These are phyloP conservation scores for Fusarium stilboides DNA, from an alignment of 2,329 filamentous ascomycete genomes.

Conservation along the genomic window DNA sequence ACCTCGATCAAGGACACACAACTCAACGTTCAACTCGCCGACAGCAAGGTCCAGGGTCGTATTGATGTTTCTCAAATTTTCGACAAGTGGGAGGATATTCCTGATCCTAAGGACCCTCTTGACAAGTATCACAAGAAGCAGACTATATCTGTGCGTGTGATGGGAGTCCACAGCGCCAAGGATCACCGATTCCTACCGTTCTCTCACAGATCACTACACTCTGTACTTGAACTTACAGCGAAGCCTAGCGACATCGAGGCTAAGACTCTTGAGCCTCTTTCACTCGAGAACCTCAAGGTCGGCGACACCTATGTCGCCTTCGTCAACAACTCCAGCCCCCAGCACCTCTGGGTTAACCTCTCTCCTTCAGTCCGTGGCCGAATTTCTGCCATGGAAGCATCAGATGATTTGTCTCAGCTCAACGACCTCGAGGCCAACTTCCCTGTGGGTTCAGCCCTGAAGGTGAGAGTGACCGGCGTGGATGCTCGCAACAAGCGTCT, in stretches of 20 bases:
- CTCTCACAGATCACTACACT: constrained; percentile 85
- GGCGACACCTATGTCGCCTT: constrained; percentile 85
- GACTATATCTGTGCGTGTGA: constrained; percentile 79
- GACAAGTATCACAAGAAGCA: constrained; percentile 79
- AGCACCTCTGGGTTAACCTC: constrained; percentile 90
- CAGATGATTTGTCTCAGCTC: constrained; percentile 86
- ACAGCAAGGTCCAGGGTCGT: constrained; percentile 82
- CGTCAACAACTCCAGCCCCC: constrained; percentile 88
- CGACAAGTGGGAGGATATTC: constrained; percentile 88
- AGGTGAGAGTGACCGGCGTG: constrained; percentile 82
- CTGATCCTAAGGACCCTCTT: constrained; percentile 86
- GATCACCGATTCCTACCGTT: constrained; percentile 94
- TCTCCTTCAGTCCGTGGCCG: constrained; percentile 90
- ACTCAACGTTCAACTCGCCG: constrained; percentile 89
- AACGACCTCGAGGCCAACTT: constrained; percentile 84
- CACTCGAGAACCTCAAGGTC: constrained; percentile 79
- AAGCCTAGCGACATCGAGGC: constrained; percentile 77
- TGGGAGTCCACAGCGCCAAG: constrained; percentile 90
- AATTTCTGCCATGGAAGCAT: constrained; percentile 85
- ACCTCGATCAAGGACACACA: constrained; percentile 92
- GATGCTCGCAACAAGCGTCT: constrained; percentile 81
- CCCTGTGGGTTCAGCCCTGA: constrained; percentile 89
- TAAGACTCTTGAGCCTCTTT: constrained; percentile 66
- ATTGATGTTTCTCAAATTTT: constrained; percentile 94
- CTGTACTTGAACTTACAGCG: constrained; percentile 88